phyloP scores from a whole-genome alignment of 2,329 filamentous ascomycete species.

The Fusarium aywerte region DNA sequence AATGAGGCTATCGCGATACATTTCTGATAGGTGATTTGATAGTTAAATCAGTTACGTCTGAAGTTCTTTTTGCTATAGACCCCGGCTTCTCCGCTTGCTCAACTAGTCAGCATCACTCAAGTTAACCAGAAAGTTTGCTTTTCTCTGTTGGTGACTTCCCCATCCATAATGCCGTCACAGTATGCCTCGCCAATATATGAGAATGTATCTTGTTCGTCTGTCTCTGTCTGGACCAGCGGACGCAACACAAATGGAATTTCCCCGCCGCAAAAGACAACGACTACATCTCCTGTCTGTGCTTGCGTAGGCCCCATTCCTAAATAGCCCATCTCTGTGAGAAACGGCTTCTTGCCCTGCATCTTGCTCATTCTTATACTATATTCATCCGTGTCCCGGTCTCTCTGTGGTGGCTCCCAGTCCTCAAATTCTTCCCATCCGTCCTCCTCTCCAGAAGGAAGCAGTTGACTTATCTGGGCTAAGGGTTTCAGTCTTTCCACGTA shows the following conservation, averaged over 20 bases:
- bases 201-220: accelerated
- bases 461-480: background rate
- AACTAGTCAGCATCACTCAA: too few relatives aligned
- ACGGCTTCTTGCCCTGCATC: background rate
- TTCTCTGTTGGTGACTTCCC: accelerated
- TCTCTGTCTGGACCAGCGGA: background rate
- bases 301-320: background rate
- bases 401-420: background rate
- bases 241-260: background rate
- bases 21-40: too few relatives aligned
- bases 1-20: too few relatives aligned
- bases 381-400: background rate
- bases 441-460: background rate
- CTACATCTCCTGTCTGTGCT: background rate
- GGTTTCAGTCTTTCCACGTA: background rate
- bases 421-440: background rate
- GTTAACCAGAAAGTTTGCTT: background rate
- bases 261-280: background rate
- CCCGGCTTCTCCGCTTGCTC: too few relatives aligned
- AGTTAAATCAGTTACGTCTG: too few relatives aligned
- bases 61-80: too few relatives aligned
- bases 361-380: too few relatives aligned
- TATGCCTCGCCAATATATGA: background rate
- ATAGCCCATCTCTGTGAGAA: background rate
- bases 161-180: constrained; percentile 2